phyloP scores from a whole-genome alignment of 306 rosid genomes.

The Leucaena leucocephala region DNA sequence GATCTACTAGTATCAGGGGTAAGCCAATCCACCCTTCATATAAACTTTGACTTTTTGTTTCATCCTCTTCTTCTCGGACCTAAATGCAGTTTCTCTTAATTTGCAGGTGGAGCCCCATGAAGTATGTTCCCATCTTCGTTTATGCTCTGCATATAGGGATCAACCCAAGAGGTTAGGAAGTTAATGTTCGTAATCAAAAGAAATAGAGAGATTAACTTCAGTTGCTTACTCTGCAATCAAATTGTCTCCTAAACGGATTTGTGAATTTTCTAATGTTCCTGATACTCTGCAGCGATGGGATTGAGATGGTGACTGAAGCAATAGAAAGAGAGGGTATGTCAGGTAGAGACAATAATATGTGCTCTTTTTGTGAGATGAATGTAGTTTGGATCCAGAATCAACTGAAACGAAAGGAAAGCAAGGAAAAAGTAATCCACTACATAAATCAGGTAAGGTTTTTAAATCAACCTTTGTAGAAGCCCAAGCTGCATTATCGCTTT shows the following conservation, averaged over 20 bases:
- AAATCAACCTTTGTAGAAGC: conserved; percentile 24
- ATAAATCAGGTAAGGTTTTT: conserved; percentile 57
- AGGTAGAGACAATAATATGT: conserved; percentile 51
- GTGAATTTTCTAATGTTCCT: conserved; percentile 23
- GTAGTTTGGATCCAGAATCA: conserved; percentile 82
- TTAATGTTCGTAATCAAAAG: background rate
- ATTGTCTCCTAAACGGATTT: conserved; percentile 10
- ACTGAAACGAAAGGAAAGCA: conserved; percentile 59
- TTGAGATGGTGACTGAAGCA: conserved; percentile 66
- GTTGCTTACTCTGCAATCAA: background rate
- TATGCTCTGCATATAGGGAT: conserved; percentile 49
- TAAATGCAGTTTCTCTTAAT: conserved; percentile 29
- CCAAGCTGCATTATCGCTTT: conserved; percentile 3
- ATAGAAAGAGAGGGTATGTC: conserved; percentile 39
- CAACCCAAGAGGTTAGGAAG: conserved; percentile 50
- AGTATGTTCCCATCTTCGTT: conserved; percentile 62
- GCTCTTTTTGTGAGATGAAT: conserved; percentile 78
- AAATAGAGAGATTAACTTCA: conserved; percentile 20
- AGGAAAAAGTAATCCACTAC: conserved; percentile 70
- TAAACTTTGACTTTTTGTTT: conserved; percentile 2
- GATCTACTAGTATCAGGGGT: conserved; percentile 80
- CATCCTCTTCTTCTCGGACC: conserved; percentile 1
- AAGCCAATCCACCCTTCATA: conserved; percentile 27
- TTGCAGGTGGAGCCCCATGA: conserved; percentile 65
- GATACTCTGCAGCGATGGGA: conserved; percentile 53